Evolutionary conservation across 2,329 filamentous ascomycete genomes (phyloP), one percentile per base, ranked within the genome.

Genomic region (Venturia nashicola): DNA sequence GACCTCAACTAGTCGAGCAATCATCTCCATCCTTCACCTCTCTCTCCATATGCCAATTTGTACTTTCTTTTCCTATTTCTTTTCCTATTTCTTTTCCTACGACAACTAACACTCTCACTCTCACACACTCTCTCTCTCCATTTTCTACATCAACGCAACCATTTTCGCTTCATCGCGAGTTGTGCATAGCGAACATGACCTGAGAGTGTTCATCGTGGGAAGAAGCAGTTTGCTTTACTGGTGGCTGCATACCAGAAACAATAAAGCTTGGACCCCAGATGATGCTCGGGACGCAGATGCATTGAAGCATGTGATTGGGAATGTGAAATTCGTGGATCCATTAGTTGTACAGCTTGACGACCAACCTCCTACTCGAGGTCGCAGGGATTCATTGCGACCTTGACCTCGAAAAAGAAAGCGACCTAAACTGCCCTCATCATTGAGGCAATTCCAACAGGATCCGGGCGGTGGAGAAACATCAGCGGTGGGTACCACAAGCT

Each of bases 191-290:
- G 65, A 65, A 8, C 66, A 65, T 1, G 59, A 67, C 6, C 57
- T 69, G 18, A 62, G 60, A 14, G 61, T 64, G 2, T 68, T 69
- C 46, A 65, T 68, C 18, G 64, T 65, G 18, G 63, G 65, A 40
- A 43, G 51, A n/a, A 51, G 54, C n/a, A 42, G 27, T 57, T 55
- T 65, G 46, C 48, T 14, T 44, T 39, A 36, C 9, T 39, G 61
- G 44, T 65, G 48, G 48, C 20, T 64, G 2, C 1, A 44, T 20
- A 46, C 4, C 48, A 43, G 57, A 42, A 36, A 36, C 4, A 43
- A 63, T 14, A 23, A 23, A 4, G 34, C 20, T 9, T n/a, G 60
- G 20, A 9, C 14, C 54, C 32, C 61, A 14, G 61, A 32, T n/a
- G 54, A 34, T 40, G 11, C 27, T 20, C 7, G 23, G 18, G 34